A percentile compares a stretch with the other conserved stretches of the same genome.
These are phyloP conservation scores for Chaetothyriales sp. DNA, from an alignment of 2,329 filamentous ascomycete genomes.

Conservation along the genomic window DNA sequence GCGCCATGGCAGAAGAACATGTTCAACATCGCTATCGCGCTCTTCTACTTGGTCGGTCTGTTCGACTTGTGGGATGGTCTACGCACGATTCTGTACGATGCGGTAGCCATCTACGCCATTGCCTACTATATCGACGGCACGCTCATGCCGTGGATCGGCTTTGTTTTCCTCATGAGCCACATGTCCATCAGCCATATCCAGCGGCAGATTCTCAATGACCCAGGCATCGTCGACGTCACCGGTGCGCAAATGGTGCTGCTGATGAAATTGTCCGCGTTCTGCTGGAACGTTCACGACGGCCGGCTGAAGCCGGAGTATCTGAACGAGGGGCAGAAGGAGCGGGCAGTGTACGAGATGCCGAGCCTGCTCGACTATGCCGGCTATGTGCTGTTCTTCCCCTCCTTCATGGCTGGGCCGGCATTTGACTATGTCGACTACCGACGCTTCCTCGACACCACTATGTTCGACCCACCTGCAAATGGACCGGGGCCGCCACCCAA, in stretches of 20 bases:
- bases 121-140: constrained; percentile 71
- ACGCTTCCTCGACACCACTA: constrained; percentile 81
- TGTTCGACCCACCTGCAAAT: constrained; percentile 69
- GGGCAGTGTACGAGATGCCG: constrained; percentile 63
- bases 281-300: constrained; percentile 95
- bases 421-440: constrained; percentile 93
- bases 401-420: constrained; percentile 74
- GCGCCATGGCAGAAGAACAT: constrained; percentile 74
- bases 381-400: constrained; percentile 92
- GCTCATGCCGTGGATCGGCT: constrained; percentile 95
- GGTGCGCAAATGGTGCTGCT: constrained; percentile 94
- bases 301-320: constrained; percentile 63
- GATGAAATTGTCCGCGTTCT: constrained; percentile 94
- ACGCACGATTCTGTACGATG: constrained; percentile 64
- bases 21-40: constrained; percentile 64
- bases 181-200: constrained; percentile 82
- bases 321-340: constrained; percentile 74
- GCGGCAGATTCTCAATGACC: constrained; percentile 57
- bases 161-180: constrained; percentile 88
- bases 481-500: constrained; percentile 71
- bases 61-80: constrained; percentile 86
- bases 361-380: constrained; percentile 66
- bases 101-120: constrained; percentile 68
- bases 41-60: constrained; percentile 87
- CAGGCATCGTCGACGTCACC: constrained; percentile 68